These are phyloP conservation scores for Aristolochia californica DNA, from an alignment of 164 flowering plant species.

Conservation along the genomic window DNA sequence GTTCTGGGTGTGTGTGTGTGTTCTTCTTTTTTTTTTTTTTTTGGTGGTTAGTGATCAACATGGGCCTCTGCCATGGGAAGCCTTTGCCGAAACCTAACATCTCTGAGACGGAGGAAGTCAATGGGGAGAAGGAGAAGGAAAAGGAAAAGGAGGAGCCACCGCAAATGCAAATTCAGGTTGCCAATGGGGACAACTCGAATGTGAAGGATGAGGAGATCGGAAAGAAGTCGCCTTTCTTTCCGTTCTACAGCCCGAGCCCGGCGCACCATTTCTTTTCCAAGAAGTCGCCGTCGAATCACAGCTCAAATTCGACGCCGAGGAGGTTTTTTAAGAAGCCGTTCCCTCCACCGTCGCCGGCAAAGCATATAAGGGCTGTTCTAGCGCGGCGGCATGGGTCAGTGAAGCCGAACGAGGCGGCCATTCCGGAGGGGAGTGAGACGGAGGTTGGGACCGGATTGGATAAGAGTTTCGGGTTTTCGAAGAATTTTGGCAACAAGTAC, in stretches of 20 bases:
- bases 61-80: slow-evolving; percentile 10
- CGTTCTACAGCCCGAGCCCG: slow-evolving; percentile 55
- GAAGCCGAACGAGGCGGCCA: slow-evolving; percentile 66
- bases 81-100: neutral
- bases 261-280: slow-evolving; percentile 63
- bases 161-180: neutral
- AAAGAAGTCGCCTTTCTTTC: slow-evolving; percentile 58
- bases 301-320: slow-evolving; percentile 62
- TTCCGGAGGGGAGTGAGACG: slow-evolving; percentile 57
- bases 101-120: neutral
- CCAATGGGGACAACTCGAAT: slow-evolving; percentile 1
- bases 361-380: slow-evolving; percentile 62
- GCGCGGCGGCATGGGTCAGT: slow-evolving; percentile 75
- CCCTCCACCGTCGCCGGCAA: slow-evolving; percentile 94
- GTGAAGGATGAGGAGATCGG: slow-evolving; percentile 16
- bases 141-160: neutral
- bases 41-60: neutral
- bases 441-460: slow-evolving; percentile 38
- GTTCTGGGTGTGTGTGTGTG: no score
- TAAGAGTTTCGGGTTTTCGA: slow-evolving; percentile 78
- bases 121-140: no score
- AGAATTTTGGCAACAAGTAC: slow-evolving; percentile 57
- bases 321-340: slow-evolving; percentile 63
- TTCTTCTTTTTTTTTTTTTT: no score
- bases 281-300: slow-evolving; percentile 44